Conservation (phyloP, 768 basidiomycete species). For the Tylopilus subfusipes region DNA sequence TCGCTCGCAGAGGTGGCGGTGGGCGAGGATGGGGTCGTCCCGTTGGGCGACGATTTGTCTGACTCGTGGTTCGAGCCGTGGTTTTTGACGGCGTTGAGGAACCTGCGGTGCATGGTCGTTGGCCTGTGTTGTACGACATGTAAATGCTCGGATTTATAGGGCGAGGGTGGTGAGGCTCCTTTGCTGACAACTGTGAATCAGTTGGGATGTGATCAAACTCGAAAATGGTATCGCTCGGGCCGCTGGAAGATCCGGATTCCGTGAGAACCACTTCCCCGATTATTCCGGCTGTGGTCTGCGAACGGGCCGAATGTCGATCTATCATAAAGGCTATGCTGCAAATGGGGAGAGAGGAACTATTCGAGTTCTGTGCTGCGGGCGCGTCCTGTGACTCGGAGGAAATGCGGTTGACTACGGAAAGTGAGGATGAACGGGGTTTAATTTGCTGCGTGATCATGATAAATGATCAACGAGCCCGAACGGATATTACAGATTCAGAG, state of each 20-base stretch:
- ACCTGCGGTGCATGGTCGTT: conserved; percentile 1
- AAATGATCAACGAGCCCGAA: not conserved
- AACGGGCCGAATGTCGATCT: not conserved
- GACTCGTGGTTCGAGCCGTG: not conserved
- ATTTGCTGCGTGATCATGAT: not conserved
- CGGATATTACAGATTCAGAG: not conserved
- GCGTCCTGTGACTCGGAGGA: not conserved
- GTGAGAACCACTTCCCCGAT: conserved; percentile 1
- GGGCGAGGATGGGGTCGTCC: not conserved
- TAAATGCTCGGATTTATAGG: not conserved
- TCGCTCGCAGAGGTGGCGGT: not conserved
- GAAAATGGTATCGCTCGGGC: not conserved
- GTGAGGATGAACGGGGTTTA: not conserved
- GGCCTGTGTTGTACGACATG: not conserved
- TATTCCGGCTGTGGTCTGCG: no score
- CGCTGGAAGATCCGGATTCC: not conserved
- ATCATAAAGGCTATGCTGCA: conserved; percentile 2
- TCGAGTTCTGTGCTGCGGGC: not conserved
- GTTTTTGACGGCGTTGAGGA: conserved; percentile 1
- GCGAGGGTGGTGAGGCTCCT: not conserved
- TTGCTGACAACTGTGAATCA: no score
- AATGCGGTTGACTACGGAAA: not conserved
- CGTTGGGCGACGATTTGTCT: not conserved
- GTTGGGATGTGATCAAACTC: conserved; percentile 1
- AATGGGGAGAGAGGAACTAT: not conserved